A percentile compares a stretch with the other conserved stretches of the same genome.
Evolutionary conservation across 1,284 basidiomycete species (phyloP).

Genomic region (Ustilago shanxiensis): DNA sequence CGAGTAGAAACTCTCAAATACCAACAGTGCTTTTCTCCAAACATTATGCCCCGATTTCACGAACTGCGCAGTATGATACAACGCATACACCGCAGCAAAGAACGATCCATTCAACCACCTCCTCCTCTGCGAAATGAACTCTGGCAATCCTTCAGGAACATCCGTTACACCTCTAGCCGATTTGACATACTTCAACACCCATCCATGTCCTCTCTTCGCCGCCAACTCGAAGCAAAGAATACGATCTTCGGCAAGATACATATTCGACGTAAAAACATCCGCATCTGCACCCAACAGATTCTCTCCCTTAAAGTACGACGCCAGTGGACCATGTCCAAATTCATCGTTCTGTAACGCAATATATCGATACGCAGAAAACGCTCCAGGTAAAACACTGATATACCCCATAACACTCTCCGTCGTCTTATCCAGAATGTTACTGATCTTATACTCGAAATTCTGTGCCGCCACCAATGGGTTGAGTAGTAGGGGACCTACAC

Average conservation of each 20-base stretch:
- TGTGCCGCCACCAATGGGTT: conserved; percentile 87
- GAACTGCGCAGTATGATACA: conserved; percentile 82
- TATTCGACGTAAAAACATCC: conserved; percentile 88
- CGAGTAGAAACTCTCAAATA: conserved; percentile 88
- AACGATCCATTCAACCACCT: conserved; percentile 91
- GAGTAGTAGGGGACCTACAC: conserved; percentile 82
- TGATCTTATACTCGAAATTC: conserved; percentile 91
- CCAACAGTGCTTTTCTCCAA: conserved; percentile 80
- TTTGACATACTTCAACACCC: conserved; percentile 97
- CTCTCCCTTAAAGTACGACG: conserved; percentile 97
- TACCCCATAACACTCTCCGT: conserved; percentile 68
- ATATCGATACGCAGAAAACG: conserved; percentile 75
- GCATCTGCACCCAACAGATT: conserved; percentile 88
- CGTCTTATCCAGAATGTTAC: conserved; percentile 68
- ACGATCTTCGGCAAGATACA: conserved; percentile 75
- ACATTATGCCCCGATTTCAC: conserved; percentile 85
- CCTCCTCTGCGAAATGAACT: conserved; percentile 93
- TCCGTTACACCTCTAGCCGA: conserved; percentile 96
- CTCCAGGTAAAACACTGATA: conserved; percentile 64
- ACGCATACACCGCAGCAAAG: conserved; percentile 81
- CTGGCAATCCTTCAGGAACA: conserved; percentile 88
- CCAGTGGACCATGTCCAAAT: conserved; percentile 85
- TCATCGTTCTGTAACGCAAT: conserved; percentile 91
- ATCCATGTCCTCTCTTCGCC: conserved; percentile 87
- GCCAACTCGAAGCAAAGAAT: conserved; percentile 95